A percentile compares a stretch with the other conserved stretches of the same genome.
phyloP scores from a whole-genome alignment of 2,329 filamentous ascomycete genomes.

The Stagonosporopsis vannaccii region DNA sequence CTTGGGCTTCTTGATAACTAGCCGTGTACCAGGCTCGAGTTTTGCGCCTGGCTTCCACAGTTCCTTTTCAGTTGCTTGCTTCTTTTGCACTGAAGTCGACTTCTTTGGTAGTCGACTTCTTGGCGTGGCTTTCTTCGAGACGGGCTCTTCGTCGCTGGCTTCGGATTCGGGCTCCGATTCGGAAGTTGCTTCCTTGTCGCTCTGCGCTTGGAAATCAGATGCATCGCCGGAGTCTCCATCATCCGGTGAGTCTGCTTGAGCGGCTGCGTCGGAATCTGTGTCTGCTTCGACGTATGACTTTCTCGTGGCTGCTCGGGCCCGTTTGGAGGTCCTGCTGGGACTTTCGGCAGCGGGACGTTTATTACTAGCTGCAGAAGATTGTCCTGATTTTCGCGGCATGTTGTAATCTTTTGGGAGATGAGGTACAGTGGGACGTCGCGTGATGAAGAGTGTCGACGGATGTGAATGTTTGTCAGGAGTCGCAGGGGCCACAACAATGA shows the following conservation, averaged over 20 bases:
- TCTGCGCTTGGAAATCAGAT: slow-evolving; percentile 54
- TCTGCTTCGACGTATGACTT: slow-evolving; percentile 47
- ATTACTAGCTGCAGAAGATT: slow-evolving; percentile 20
- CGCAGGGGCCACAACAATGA: slow-evolving; percentile 31
- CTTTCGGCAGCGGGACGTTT: slow-evolving; percentile 46
- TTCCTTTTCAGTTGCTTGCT: slow-evolving; percentile 53
- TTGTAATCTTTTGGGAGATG: not conserved
- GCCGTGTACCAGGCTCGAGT: slow-evolving; percentile 65
- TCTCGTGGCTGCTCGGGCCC: slow-evolving; percentile 42
- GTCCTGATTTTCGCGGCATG: slow-evolving; percentile 44
- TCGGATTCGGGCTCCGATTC: slow-evolving; percentile 45
- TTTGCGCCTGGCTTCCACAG: slow-evolving; percentile 65
- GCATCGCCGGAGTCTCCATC: slow-evolving; percentile 34
- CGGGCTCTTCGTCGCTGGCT: slow-evolving; percentile 38
- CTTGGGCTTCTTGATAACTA: slow-evolving; percentile 70
- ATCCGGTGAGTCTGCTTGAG: not conserved
- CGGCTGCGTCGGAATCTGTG: slow-evolving; percentile 26
- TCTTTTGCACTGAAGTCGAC: not conserved
- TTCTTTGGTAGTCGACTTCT: slow-evolving; percentile 33
- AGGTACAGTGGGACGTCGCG: not conserved
- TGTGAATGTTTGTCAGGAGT: slow-evolving; percentile 20
- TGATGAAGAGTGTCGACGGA: slow-evolving; percentile 3
- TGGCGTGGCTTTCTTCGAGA: slow-evolving; percentile 35
- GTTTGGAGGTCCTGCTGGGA: slow-evolving; percentile 45
- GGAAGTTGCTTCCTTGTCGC: slow-evolving; percentile 36